phyloP scores from a whole-genome alignment of 1,139 yeast genomes.

The Torulaspora globosa region DNA sequence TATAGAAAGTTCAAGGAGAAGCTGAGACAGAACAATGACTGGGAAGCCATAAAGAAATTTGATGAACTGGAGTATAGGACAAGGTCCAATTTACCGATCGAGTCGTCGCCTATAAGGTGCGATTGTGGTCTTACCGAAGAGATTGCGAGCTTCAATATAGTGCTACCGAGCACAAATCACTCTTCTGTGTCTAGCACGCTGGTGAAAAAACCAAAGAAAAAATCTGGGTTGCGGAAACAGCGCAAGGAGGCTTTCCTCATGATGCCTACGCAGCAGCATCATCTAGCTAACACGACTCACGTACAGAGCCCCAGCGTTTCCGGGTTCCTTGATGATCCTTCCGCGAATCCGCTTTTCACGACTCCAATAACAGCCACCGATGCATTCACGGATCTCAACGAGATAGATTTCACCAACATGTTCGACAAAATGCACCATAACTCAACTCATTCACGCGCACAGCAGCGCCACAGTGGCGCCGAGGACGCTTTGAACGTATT shows the following conservation, averaged over 20 bases:
- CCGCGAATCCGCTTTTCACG: constrained; percentile 1
- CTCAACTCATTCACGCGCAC: neutral
- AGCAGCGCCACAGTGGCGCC: constrained; percentile 2
- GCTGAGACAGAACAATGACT: constrained; percentile 29
- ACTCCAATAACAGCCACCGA: constrained; percentile 4
- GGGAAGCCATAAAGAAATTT: constrained; percentile 35
- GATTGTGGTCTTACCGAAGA: constrained; percentile 39
- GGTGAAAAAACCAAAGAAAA: constrained; percentile 21
- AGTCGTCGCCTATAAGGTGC: constrained; percentile 34
- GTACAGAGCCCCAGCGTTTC: constrained; percentile 6
- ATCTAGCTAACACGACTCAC: constrained; percentile 9
- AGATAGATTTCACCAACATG: constrained; percentile 37
- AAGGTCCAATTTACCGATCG: constrained; percentile 33
- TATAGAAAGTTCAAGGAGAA: constrained; percentile 35
- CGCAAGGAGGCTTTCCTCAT: constrained; percentile 17
- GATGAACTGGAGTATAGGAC: constrained; percentile 37
- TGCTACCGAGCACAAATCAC: constrained; percentile 29
- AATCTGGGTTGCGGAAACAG: constrained; percentile 13
- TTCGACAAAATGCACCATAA: constrained; percentile 21
- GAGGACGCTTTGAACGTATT: constrained; percentile 3
- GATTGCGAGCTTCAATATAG: constrained; percentile 35
- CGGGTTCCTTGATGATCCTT: constrained; percentile 10
- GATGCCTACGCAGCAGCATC: constrained; percentile 18
- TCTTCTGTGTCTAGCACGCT: neutral
- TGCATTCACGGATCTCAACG: constrained; percentile 24